These are phyloP conservation scores for Panus rudis DNA, from an alignment of 768 basidiomycete genomes.

Conservation along the genomic window DNA sequence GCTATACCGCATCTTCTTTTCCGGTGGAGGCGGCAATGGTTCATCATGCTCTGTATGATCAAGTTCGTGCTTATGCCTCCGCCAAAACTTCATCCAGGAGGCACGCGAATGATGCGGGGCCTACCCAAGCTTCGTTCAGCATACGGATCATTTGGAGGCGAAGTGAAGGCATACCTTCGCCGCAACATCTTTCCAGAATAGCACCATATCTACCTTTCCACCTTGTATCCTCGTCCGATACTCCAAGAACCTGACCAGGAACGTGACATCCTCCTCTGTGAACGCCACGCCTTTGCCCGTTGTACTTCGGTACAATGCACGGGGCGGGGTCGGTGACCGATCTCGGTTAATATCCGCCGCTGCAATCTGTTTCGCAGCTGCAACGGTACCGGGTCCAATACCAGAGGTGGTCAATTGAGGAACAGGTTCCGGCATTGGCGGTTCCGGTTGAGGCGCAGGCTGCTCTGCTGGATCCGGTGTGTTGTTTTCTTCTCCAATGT, in stretches of 20 bases:
- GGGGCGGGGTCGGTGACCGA: constrained; percentile 75
- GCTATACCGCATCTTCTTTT: constrained; percentile 87
- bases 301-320: constrained; percentile 74
- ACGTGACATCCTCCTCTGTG: constrained; percentile 75
- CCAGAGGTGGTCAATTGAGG: constrained; percentile 12
- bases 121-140: constrained; percentile 25
- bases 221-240: constrained; percentile 35
- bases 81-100: constrained; percentile 93
- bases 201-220: constrained; percentile 64
- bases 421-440: constrained; percentile 18
- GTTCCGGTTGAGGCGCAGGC: constrained; percentile 35
- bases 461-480: constrained; percentile 38
- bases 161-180: constrained; percentile 39
- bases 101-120: constrained; percentile 88
- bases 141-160: neutral
- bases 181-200: constrained; percentile 76
- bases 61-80: constrained; percentile 81
- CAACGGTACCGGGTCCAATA: constrained; percentile 37
- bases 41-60: constrained; percentile 59
- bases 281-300: constrained; percentile 90
- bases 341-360: constrained; percentile 39
- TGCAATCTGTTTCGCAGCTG: constrained; percentile 36
- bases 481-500: constrained; percentile 41
- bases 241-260: constrained; percentile 69
- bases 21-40: constrained; percentile 66